A percentile compares a stretch with the other conserved stretches of the same genome.
These are phyloP conservation scores for Phaeoacremonium minimum DNA, from an alignment of 2,329 filamentous ascomycete species.

Conservation along the genomic window DNA sequence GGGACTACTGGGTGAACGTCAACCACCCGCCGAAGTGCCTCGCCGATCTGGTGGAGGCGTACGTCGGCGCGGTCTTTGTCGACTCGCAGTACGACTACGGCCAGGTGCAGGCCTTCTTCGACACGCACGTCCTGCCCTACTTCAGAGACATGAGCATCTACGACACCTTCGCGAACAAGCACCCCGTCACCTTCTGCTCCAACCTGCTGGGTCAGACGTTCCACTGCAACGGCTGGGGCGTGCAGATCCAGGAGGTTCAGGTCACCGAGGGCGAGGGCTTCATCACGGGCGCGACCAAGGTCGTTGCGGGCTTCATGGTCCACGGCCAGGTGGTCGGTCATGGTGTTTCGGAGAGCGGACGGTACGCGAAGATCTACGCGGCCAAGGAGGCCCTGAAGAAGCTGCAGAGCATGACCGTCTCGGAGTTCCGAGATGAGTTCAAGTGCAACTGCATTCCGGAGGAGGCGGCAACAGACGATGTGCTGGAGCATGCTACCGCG, in stretches of 20 bases:
- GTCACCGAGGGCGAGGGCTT: conserved; percentile 19
- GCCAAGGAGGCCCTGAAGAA: conserved; percentile 53
- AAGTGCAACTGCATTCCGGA: conserved; percentile 56
- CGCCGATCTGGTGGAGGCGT: conserved; percentile 84
- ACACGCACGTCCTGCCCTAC: conserved; percentile 66
- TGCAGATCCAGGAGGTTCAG: conserved; percentile 48
- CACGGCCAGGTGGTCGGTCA: conserved; percentile 67
- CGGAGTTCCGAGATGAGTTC: conserved; percentile 57
- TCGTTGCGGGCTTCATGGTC: conserved; percentile 71
- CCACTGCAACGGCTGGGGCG: conserved; percentile 57
- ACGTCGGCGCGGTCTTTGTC: conserved; percentile 86
- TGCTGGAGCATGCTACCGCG: conserved; percentile 7
- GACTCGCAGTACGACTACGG: conserved; percentile 77
- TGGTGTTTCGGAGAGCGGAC: conserved; percentile 55
- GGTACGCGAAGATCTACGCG: conserved; percentile 69
- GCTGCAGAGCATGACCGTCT: conserved; percentile 37
- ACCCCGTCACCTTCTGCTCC: conserved; percentile 73
- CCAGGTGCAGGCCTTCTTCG: conserved; percentile 73
- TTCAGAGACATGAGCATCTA: conserved; percentile 86
- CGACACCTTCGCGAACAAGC: conserved; percentile 80
- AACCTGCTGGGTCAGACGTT: conserved; percentile 61
- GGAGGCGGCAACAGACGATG: conserved; percentile 9
- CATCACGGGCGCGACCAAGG: conserved; percentile 27
- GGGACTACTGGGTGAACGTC: conserved; percentile 66
- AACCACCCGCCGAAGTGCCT: conserved; percentile 68